Base-by-base conservation (phyloP, 192 early-diverging fungal species). In the Linnemannia elongata region DNA sequence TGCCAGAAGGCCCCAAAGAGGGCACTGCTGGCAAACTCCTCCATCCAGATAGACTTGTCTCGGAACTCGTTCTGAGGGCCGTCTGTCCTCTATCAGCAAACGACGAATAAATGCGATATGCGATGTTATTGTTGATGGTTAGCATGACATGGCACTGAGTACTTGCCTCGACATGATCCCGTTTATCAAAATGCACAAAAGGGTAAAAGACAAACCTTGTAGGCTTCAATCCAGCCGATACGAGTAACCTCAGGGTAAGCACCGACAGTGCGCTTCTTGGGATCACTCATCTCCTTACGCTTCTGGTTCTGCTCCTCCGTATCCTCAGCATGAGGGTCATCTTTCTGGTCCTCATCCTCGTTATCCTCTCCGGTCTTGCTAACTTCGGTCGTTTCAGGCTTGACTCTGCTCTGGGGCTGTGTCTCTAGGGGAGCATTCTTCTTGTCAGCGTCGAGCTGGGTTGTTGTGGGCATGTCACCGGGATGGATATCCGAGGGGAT, bases 1-100 rank as follows among this genome's bases (percentile, higher is more conserved):
- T 78, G 76, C 76, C 76, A 78, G 45, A 78, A 78, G 42, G 76
- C 68, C 2, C 76, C 76, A 78, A 69, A 69, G 27, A 78, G 76
- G 27, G 76, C 76, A 20, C 76, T 78, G 68, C 76, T 78, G 8
- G 76, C 68, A 70, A 78, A 78, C 44, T 78, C 76, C 1, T 78
- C 76, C 68, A 78, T 69, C 76, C 76, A 78, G 35, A 78, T 78
- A 2, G 76, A 49, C 45, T 78, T 78, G 42, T 78, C 76, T 20
- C 76, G 76, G 66, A 70, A 78, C 41, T 78, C 76, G 76, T 78
- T 78, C 66, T 63, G 42, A 35, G 76, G 66, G 3, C 76, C 76
- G 54, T 78, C 76, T 9, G 69, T 72, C 15, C 77, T 74, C 44
- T 45, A 42, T 72, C 38, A 12, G 10, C n/a, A n/a, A n/a, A n/a